These are phyloP conservation scores for Pyrenochaeta sp. DNA, from an alignment of 2,329 filamentous ascomycete species.

Conservation along the genomic window DNA sequence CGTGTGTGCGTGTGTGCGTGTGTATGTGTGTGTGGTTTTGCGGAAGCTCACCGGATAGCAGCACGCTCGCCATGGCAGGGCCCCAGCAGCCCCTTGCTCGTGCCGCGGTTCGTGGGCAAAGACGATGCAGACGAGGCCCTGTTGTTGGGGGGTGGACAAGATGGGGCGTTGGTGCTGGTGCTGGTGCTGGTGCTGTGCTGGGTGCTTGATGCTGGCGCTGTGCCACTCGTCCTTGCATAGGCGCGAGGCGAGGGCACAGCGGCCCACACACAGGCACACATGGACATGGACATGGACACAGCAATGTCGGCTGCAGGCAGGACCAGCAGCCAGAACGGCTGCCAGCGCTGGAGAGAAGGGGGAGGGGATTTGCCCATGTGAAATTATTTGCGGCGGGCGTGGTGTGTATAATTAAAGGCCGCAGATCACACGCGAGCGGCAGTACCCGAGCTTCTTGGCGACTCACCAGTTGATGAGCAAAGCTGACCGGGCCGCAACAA, in stretches of 20 bases:
- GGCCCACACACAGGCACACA: too few species aligned
- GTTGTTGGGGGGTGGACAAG: too few species aligned
- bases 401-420: constrained; percentile 26
- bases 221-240: neutral
- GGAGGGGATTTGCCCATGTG: too few species aligned
- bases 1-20: too few species aligned
- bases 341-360: too few species aligned
- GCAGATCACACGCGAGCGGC: constrained; percentile 33
- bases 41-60: constrained; percentile 17
- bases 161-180: too few species aligned
- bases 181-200: too few species aligned
- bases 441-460: constrained; percentile 27
- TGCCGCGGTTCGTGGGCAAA: constrained; percentile 31
- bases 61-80: constrained; percentile 3
- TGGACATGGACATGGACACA: too few species aligned
- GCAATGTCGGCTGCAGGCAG: too few species aligned
- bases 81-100: constrained; percentile 7
- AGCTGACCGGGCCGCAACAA: constrained; percentile 24
- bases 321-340: too few species aligned
- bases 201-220: too few species aligned
- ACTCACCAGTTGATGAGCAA: constrained; percentile 29
- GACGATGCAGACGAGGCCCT: constrained; percentile 15
- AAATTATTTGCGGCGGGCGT: constrained; percentile 6
- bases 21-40: too few species aligned
- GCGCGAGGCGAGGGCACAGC: neutral